Evolutionary conservation across 352 stramenopile genomes (phyloP).

Genomic region (Achlya hypogyna): DNA sequence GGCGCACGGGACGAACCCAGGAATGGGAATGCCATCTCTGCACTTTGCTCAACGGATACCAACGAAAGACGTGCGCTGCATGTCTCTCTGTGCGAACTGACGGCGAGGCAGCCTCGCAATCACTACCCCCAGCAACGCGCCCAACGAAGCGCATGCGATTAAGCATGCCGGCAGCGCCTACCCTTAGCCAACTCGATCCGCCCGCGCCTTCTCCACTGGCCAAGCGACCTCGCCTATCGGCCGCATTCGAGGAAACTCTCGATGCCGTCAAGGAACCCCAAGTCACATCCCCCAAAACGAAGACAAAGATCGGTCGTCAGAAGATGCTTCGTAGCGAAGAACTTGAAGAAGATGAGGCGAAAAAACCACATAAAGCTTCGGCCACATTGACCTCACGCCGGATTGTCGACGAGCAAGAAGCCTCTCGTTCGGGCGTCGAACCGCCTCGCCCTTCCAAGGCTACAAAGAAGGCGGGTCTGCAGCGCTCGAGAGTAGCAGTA

Average conservation of each 20-base stretch:
- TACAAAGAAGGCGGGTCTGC: background rate
- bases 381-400: no score
- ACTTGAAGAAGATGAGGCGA: no score
- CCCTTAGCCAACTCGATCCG: background rate
- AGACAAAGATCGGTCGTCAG: no score
- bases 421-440: no score
- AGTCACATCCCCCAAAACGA: no score
- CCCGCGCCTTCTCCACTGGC: background rate
- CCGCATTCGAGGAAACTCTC: no score
- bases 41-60: slow-evolving; percentile 17
- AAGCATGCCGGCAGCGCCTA: background rate
- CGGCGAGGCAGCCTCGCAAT: background rate
- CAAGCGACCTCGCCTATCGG: background rate
- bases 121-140: background rate
- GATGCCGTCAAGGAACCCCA: no score
- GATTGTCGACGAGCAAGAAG: no score
- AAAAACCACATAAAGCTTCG: no score
- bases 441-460: no score
- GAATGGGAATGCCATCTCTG: slow-evolving; percentile 20
- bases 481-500: no score
- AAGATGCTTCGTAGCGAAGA: no score
- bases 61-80: slow-evolving; percentile 17
- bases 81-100: background rate
- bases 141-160: slow-evolving; percentile 1
- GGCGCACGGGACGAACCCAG: slow-evolving; percentile 7